These are phyloP conservation scores for Lipomyces sp. DNA, from an alignment of 805 yeast genomes.

Conservation along the genomic window DNA sequence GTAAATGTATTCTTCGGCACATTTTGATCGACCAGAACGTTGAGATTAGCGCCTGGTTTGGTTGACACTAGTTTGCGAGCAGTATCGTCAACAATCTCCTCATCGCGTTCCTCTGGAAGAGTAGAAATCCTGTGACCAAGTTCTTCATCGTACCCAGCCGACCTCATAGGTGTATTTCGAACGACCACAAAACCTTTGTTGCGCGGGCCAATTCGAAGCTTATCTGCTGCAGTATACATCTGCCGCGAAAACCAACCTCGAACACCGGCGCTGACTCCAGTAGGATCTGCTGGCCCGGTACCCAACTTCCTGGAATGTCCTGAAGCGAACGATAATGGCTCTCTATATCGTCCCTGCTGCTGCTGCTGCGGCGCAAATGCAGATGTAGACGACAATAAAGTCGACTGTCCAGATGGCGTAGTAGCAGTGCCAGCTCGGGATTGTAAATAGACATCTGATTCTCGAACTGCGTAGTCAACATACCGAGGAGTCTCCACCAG, in stretches of 20 bases:
- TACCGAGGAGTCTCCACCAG: conserved; percentile 4
- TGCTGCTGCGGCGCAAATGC: too few relatives aligned
- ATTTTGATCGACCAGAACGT: conserved; percentile 20
- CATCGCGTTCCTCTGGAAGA: background rate
- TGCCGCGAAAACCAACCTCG: conserved; percentile 37
- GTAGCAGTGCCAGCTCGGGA: conserved; percentile 13
- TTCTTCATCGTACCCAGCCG: conserved; percentile 11
- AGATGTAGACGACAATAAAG: background rate
- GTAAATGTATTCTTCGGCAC: conserved; percentile 33
- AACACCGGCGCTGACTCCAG: conserved; percentile 39
- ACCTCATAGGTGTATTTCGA: conserved; percentile 35
- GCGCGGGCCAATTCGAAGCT: conserved; percentile 15
- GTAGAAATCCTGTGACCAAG: background rate
- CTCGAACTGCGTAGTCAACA: conserved; percentile 63
- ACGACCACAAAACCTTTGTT: conserved; percentile 39
- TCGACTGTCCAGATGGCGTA: conserved; percentile 14
- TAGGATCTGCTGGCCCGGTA: conserved; percentile 42
- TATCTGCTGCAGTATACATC: conserved; percentile 21
- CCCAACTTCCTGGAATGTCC: conserved; percentile 34
- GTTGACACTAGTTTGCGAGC: background rate
- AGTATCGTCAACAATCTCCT: background rate
- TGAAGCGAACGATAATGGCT: conserved; percentile 36
- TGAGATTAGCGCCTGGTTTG: background rate
- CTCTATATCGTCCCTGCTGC: conserved; percentile 11
- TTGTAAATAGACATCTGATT: conserved; percentile 56